Evolutionary conservation across 1,284 basidiomycete species (phyloP).

Genomic region (Pholiota adiposa): DNA sequence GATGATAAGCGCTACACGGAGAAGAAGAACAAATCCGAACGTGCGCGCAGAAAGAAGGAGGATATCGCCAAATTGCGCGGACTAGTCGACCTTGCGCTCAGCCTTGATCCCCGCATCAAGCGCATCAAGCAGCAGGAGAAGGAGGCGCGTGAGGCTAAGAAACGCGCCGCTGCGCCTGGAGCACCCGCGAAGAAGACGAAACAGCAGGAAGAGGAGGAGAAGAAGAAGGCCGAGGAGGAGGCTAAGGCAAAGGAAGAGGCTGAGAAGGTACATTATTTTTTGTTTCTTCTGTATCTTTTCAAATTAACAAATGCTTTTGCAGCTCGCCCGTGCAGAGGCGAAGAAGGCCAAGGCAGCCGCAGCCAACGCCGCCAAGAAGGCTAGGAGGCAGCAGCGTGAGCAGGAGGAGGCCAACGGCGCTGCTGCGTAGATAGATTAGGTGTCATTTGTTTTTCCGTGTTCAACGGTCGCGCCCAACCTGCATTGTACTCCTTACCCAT

Average conservation of each 20-base stretch:
- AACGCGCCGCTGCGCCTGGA: slow-evolving; percentile 46
- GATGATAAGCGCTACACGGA: slow-evolving; percentile 99
- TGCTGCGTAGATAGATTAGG: neutral
- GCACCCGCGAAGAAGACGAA: slow-evolving; percentile 54
- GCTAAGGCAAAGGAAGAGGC: slow-evolving; percentile 69
- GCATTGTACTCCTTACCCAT: no score
- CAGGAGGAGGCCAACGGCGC: slow-evolving; percentile 40
- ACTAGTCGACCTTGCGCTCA: slow-evolving; percentile 88
- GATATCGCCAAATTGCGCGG: slow-evolving; percentile 90
- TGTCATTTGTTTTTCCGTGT: no score
- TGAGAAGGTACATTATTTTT: slow-evolving; percentile 53
- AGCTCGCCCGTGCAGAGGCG: slow-evolving; percentile 76
- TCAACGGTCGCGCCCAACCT: no score
- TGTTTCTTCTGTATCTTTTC: slow-evolving; percentile 15
- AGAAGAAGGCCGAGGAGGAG: slow-evolving; percentile 75
- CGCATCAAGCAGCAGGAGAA: slow-evolving; percentile 97
- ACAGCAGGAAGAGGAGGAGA: slow-evolving; percentile 75
- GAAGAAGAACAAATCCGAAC: slow-evolving; percentile 99
- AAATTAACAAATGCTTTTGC: slow-evolving; percentile 8
- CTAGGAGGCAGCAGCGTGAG: slow-evolving; percentile 48
- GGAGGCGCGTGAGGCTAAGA: slow-evolving; percentile 93
- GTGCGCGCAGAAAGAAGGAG: slow-evolving; percentile 96
- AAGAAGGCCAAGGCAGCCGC: slow-evolving; percentile 85
- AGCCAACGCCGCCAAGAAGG: slow-evolving; percentile 95
- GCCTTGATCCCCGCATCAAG: slow-evolving; percentile 94